Evolutionary conservation across 176 grass and related monocot genomes (phyloP).

Genomic region (Rhynchospora tenuis): DNA sequence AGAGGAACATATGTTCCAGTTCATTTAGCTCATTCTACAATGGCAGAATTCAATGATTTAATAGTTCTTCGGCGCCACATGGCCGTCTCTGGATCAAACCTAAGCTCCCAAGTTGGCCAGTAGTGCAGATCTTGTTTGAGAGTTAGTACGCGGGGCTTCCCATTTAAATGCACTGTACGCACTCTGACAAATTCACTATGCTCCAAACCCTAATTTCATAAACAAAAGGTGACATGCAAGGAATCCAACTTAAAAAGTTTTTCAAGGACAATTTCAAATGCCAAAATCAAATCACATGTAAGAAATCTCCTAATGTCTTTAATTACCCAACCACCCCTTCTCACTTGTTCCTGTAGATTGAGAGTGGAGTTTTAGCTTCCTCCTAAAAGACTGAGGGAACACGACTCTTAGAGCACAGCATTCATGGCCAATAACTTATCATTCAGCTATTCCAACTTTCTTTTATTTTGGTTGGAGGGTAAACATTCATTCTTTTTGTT

Average conservation of each 20-base stretch:
- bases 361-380: not conserved
- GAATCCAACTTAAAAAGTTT: not conserved
- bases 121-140: constrained; percentile 98
- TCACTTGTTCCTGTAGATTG: not conserved
- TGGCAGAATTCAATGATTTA: constrained; percentile 53
- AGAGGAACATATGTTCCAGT: not conserved
- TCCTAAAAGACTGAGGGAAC: not conserved
- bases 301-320: not conserved
- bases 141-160: constrained; percentile 85
- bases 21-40: constrained; percentile 1
- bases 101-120: constrained; percentile 97
- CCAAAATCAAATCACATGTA: not conserved
- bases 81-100: constrained; percentile 74
- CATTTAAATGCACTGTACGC: constrained; percentile 85
- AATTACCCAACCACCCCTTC: not conserved
- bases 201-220: constrained; percentile 63
- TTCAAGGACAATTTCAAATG: not conserved
- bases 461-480: constrained; percentile 2
- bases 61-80: constrained; percentile 80
- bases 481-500: not conserved
- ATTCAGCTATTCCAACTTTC: not conserved
- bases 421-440: not conserved
- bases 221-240: not conserved
- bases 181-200: constrained; percentile 95
- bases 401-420: not conserved